Evolutionary conservation across 228 moss, liverwort and hornwort genomes (phyloP).

Genomic region (Sphagnum fallax): DNA sequence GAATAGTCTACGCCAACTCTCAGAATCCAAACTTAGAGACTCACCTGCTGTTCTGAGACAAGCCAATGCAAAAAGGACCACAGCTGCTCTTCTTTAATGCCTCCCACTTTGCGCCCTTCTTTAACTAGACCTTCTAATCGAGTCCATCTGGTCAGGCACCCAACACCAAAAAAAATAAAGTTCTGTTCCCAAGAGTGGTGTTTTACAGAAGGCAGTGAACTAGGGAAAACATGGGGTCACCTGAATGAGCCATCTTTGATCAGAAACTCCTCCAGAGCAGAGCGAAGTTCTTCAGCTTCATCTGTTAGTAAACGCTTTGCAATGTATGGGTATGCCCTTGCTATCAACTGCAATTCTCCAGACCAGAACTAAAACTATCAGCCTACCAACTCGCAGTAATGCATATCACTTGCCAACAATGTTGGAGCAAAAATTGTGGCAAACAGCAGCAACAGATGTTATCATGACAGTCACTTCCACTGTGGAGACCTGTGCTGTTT

Average conservation of each 20-base stretch:
- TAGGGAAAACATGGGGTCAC: constrained; percentile 7
- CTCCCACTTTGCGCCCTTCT: constrained; percentile 57
- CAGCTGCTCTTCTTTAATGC: constrained; percentile 61
- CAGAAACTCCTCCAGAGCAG: constrained; percentile 56
- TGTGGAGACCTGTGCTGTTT: too few relatives aligned
- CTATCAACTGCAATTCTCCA: constrained; percentile 44
- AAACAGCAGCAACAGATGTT: too few relatives aligned
- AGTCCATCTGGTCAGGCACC: constrained; percentile 30
- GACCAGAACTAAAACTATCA: constrained; percentile 1
- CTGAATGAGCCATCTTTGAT: constrained; percentile 69
- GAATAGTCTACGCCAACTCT: background rate
- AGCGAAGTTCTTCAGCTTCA: constrained; percentile 61
- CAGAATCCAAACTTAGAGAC: background rate
- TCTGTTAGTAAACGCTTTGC: constrained; percentile 65
- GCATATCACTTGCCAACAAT: too few relatives aligned
- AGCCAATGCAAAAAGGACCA: constrained; percentile 73
- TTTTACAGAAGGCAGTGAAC: background rate
- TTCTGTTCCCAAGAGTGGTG: background rate
- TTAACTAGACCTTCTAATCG: constrained; percentile 59
- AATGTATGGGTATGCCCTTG: constrained; percentile 64
- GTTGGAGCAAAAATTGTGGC: too few relatives aligned
- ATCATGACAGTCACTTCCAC: too few relatives aligned
- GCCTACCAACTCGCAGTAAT: too few relatives aligned
- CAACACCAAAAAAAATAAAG: background rate
- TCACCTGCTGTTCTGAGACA: constrained; percentile 62